phyloP scores from a whole-genome alignment of 441 rosid genomes.

The Geranium incanum region DNA sequence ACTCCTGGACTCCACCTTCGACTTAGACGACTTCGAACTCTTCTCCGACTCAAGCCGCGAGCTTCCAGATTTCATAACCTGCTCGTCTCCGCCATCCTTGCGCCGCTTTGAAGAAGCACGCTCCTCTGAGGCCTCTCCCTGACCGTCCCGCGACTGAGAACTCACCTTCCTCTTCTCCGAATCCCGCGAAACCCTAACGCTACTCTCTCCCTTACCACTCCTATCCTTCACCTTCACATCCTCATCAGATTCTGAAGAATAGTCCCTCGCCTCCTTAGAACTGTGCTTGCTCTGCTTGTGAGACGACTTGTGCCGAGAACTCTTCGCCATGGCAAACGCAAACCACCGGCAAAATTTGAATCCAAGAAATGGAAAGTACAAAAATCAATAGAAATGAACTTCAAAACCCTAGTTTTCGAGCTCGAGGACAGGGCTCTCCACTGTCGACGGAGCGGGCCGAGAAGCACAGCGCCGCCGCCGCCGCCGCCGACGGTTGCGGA shows the following conservation, averaged over 20 bases:
- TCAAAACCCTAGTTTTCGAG: not conserved
- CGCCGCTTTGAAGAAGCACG: not conserved
- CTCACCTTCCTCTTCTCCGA: slow-evolving; percentile 5
- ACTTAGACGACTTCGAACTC: slow-evolving; percentile 9
- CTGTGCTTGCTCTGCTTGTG: slow-evolving; percentile 9
- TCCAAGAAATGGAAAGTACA: not conserved
- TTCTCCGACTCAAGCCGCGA: slow-evolving; percentile 9
- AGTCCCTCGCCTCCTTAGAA: slow-evolving; percentile 3
- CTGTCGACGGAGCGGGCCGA: not conserved
- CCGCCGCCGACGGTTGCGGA: not conserved
- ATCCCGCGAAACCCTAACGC: slow-evolving; percentile 7
- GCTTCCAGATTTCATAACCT: not conserved
- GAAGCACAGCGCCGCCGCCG: not conserved
- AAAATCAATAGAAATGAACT: not conserved
- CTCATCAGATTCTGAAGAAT: not conserved
- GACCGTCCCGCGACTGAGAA: not conserved
- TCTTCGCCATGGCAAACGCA: not conserved
- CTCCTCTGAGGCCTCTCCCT: not conserved
- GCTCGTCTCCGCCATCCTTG: not conserved
- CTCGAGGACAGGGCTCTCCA: not conserved
- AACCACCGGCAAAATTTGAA: not conserved
- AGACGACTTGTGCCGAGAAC: slow-evolving; percentile 6
- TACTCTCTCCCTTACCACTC: not conserved
- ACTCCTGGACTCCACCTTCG: slow-evolving; percentile 8
- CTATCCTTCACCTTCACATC: slow-evolving; percentile 10